Evolutionary conservation across 495 filamentous ascomycete species (phyloP), one percentile per base, ranked within the genome.

Genomic region (Penicillium arizonense): DNA sequence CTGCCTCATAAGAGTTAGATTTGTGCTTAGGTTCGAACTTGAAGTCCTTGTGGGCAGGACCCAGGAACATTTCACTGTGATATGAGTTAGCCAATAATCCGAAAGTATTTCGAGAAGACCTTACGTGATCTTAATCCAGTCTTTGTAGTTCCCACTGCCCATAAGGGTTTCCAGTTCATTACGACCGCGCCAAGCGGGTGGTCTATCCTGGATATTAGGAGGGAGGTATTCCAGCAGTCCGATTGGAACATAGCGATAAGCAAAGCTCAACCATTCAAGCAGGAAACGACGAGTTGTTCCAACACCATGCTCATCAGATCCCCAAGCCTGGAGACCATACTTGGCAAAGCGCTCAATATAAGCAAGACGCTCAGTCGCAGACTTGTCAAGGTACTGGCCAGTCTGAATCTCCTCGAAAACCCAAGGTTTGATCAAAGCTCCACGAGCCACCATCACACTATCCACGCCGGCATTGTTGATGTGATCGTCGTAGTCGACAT

Each of bases 111-210:
- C 11, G 21, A 44, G 44, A 38, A 24, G 48, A 44, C 73, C 86
- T 68, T 81, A 95, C 91, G 88, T 94, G 63, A 98, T 95, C 78
- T 96, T 97, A 61, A 98, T 89, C 94, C 94, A 98, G 70, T 98
- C 94, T 73, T 84, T 87, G 70, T 95, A 96, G 68, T 97, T 87
- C 34, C 81, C 82, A 73, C 91, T 96, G 9, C 82, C 86, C 71
- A 98, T 72, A 55, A 98, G 72, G 39, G 89, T 95, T 80, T 98
- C 94, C 70, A 97, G 61, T 35, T 97, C 94, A 71, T 91, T 86
- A 47, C 94, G 77, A 5, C 92, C 91, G 58, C 76, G 82, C 65
- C 84, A 98, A 37, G 82, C 81, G 37, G 92, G 93, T 33, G 94
- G 88, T 36, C 94, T 75, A 64, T 98, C 92, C 47, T 97, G 87